A percentile compares a stretch with the other conserved stretches of the same genome.
These are phyloP conservation scores for Cephalotrichum gorgonifer DNA, from an alignment of 2,329 filamentous ascomycete species.

Conservation along the genomic window DNA sequence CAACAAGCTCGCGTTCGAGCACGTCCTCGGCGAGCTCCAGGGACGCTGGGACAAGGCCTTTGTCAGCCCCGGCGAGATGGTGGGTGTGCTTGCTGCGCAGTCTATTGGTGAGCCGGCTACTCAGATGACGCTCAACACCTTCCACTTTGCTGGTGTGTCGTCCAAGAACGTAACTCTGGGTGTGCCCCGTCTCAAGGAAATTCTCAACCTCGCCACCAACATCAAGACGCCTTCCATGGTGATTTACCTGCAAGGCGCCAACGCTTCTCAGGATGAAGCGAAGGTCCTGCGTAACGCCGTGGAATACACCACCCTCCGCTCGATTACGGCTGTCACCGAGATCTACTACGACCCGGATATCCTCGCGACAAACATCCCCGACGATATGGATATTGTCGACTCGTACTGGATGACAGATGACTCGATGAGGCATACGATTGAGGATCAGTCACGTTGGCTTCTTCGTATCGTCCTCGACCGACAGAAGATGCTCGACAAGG, in stretches of 20 bases:
- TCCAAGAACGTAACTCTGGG: conserved; percentile 99
- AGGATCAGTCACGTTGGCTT: conserved; percentile 87
- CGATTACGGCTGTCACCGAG: conserved; percentile 83
- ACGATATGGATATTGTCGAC: conserved; percentile 88
- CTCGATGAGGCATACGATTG: conserved; percentile 49
- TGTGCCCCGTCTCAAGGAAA: conserved; percentile 98
- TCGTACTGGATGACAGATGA: conserved; percentile 94
- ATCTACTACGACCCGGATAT: conserved; percentile 97
- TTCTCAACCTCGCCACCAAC: conserved; percentile 93
- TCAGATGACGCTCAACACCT: conserved; percentile 99
- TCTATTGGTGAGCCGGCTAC: conserved; percentile 98
- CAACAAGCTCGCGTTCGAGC: conserved; percentile 85
- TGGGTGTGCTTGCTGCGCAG: conserved; percentile 92
- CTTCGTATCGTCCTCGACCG: conserved; percentile 88
- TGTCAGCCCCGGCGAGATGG: conserved; percentile 95
- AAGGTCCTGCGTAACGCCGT: conserved; percentile 81
- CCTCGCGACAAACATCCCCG: conserved; percentile 71
- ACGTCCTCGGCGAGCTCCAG: conserved; percentile 84
- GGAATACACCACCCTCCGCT: conserved; percentile 88
- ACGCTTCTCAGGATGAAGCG: conserved; percentile 64
- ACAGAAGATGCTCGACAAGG: conserved; percentile 91
- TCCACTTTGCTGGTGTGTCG: conserved; percentile 99
- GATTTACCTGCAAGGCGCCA: conserved; percentile 63
- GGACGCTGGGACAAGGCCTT: conserved; percentile 76
- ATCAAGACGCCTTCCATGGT: conserved; percentile 99